A percentile compares a stretch with the other conserved stretches of the same genome.
phyloP scores from a whole-genome alignment of 75 land plant genomes.

The Picea glauca region DNA sequence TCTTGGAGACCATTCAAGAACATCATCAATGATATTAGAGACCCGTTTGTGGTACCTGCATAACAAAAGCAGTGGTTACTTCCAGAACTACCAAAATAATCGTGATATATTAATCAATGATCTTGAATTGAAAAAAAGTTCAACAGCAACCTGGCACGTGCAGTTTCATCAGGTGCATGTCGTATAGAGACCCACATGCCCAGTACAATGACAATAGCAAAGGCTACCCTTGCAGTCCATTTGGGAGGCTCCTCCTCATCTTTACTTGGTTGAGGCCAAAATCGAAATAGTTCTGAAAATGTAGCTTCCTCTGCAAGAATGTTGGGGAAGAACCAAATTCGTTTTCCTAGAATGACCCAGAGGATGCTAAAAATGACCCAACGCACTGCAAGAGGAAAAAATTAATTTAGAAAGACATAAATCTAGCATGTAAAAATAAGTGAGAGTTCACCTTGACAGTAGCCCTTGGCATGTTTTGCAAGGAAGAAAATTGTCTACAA shows the following conservation, averaged over 20 bases:
- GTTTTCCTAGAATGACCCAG: slow-evolving; percentile 83
- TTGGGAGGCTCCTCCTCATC: slow-evolving; percentile 91
- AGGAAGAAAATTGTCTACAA: neutral
- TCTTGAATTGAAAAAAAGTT: neutral
- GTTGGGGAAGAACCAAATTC: slow-evolving; percentile 96
- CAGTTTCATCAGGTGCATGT: slow-evolving; percentile 99
- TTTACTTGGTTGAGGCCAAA: slow-evolving; percentile 75
- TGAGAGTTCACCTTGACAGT: neutral
- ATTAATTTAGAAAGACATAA: neutral
- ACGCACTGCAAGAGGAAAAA: slow-evolving; percentile 59
- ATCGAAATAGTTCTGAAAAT: slow-evolving; percentile 75
- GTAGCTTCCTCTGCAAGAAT: slow-evolving; percentile 97
- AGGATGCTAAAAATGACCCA: slow-evolving; percentile 61
- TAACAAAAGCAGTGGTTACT: neutral
- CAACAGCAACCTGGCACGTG: slow-evolving; percentile 72
- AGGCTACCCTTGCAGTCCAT: slow-evolving; percentile 86
- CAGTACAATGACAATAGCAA: slow-evolving; percentile 52
- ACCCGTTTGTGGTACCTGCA: slow-evolving; percentile 92
- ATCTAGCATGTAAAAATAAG: neutral
- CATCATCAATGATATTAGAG: slow-evolving; percentile 95
- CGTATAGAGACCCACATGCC: slow-evolving; percentile 71
- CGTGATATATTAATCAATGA: neutral
- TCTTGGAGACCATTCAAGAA: slow-evolving; percentile 92
- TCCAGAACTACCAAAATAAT: neutral
- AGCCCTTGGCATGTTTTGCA: neutral